Conservation (phyloP, 495 filamentous ascomycete species). For the Xylaria curta region DNA sequence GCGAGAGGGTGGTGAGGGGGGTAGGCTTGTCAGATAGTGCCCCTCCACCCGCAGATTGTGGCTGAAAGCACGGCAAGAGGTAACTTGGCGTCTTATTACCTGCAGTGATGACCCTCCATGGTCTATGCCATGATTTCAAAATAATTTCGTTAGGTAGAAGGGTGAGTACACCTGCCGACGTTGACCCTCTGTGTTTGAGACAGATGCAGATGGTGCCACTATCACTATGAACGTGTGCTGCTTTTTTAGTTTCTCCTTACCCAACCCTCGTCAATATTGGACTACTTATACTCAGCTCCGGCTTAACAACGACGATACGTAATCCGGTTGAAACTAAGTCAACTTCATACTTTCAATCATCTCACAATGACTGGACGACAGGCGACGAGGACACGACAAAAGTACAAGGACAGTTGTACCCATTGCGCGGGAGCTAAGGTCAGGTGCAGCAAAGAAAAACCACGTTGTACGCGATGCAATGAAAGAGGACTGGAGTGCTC, state of each 20-base stretch:
- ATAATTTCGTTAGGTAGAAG: slow-evolving; percentile 22
- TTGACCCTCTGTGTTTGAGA: slow-evolving; percentile 17
- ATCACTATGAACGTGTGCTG: slow-evolving; percentile 20
- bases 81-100: slow-evolving; percentile 23
- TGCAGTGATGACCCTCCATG: slow-evolving; percentile 25
- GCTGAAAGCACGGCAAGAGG: slow-evolving; percentile 24
- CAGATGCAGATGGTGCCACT: slow-evolving; percentile 28
- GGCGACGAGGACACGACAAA: slow-evolving; percentile 30
- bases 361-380: slow-evolving; percentile 29
- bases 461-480: slow-evolving; percentile 26
- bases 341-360: slow-evolving; percentile 19
- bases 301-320: slow-evolving; percentile 19
- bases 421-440: slow-evolving; percentile 30
- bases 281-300: slow-evolving; percentile 28
- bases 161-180: slow-evolving; percentile 23
- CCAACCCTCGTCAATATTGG: slow-evolving; percentile 21
- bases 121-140: slow-evolving; percentile 19
- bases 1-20: slow-evolving; percentile 2
- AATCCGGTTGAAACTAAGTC: slow-evolving; percentile 5
- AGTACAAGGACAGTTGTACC: slow-evolving; percentile 32
- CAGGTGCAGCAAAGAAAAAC: slow-evolving; percentile 30
- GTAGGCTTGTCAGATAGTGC: slow-evolving; percentile 19
- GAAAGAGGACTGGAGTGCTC: slow-evolving; percentile 28
- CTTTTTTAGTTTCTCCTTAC: slow-evolving; percentile 16
- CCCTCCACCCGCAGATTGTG: slow-evolving; percentile 25